phyloP scores from a whole-genome alignment of 2,329 filamentous ascomycete genomes.

The Emmonsiellopsis sp. region DNA sequence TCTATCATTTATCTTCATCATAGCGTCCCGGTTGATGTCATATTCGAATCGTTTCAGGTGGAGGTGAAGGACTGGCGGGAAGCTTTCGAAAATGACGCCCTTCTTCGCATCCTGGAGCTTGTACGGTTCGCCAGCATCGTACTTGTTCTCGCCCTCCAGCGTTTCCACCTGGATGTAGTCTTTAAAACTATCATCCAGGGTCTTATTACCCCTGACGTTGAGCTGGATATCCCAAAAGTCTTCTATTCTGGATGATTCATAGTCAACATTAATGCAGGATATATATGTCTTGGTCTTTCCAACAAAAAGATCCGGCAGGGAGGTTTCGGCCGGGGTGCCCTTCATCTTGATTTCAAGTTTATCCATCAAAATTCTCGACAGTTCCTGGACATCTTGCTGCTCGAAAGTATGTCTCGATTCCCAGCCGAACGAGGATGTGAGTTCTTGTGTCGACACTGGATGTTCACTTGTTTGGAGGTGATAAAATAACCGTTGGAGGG shows the following conservation, averaged over 20 bases:
- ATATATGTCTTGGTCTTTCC: constrained; percentile 99
- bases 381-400: constrained; percentile 95
- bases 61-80: constrained; percentile 16
- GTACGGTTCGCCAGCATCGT: constrained; percentile 80
- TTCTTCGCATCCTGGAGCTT: constrained; percentile 96
- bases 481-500: constrained; percentile 88
- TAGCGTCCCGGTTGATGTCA: constrained; percentile 87
- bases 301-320: constrained; percentile 82
- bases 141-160: constrained; percentile 96
- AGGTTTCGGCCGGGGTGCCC: constrained; percentile 81
- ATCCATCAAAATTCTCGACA: constrained; percentile 95
- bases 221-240: constrained; percentile 99
- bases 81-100: constrained; percentile 92
- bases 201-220: constrained; percentile 90
- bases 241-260: constrained; percentile 89
- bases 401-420: constrained; percentile 97
- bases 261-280: constrained; percentile 95
- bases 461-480: constrained; percentile 77
- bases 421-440: constrained; percentile 97
- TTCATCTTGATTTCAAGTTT: constrained; percentile 98
- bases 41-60: constrained; percentile 79
- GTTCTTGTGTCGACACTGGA: constrained; percentile 82
- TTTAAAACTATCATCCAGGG: constrained; percentile 84
- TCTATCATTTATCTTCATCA: constrained; percentile 78
- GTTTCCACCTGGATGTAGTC: constrained; percentile 97